Evolutionary conservation across 148 eudicot genomes (phyloP), one percentile per base, ranked within the genome.

Genomic region (Nyssa sinensis): DNA sequence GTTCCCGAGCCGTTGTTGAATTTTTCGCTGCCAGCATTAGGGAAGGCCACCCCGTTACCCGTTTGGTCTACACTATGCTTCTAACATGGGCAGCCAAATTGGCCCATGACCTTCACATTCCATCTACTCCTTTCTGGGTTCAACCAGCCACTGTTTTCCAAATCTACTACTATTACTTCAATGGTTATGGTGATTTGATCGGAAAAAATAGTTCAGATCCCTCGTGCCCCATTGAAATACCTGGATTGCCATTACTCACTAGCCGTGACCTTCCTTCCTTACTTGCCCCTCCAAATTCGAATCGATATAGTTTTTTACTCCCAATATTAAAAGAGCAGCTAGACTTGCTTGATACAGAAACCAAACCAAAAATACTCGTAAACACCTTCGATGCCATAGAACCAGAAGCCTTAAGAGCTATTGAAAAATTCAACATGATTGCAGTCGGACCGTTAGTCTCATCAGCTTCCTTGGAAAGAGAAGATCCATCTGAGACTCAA

Each of bases 371-470:
- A 14, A 75, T 92, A n/a, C 82, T 92, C 0, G 84, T 92, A 0
- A 90, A 92, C 81, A 82, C 92, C 2, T 92, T 86, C 47, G 84
- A 90, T 59, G 89, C 65, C 0, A 68, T 92, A 47, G 92, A 92
- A 70, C 59, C 64, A 8, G 77, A 83, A 25, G 83, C 90, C 25
- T 41, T 92, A 27, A 80, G 51, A 23, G 78, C 82, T 1, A 66
- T 87, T 35, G 75, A 85, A 4, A 58, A 72, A 33, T 73, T 71
- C 44, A 83, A 63, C 1, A 62, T 82, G 8, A 74, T 86, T 19
- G 86, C 74, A 2, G 55, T 87, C 0, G 88, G 88, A 0, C 90
- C 92, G 0, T 78, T 88, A 51, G 67, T 88, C 5, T 81, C 94
- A 10, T 66, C 84, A 0, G 75, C 81, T 23, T 77, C 84, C 58